Evolutionary conservation across 1,139 yeast species (phyloP), one percentile per base, ranked within the genome.

Genomic region (Pichia sp.): DNA sequence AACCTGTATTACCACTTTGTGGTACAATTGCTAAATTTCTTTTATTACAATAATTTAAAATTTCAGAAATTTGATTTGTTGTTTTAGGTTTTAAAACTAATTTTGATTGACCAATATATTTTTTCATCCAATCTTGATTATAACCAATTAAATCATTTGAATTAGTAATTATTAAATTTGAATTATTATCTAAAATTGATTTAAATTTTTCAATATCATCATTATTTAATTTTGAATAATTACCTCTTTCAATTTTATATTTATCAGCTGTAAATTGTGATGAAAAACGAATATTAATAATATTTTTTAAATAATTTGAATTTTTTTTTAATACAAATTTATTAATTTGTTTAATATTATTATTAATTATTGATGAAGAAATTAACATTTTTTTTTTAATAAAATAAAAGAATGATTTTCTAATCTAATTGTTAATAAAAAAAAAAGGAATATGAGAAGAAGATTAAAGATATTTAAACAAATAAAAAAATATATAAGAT

Each of bases 101-200:
- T 57, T 76, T 71, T 1, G 96, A 82, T 61, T 86, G 87, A 22
- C 98, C 98, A 50, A 80, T 74, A 66, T 90, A 92, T 66, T 92
- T 92, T 62, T 89, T 76, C 97, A 90, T 92, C 94, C 96, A 87
- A 64, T 92, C 98, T 62, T 86, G 94, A 60, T 92, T 92, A 70
- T 68, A 87, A 51, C 76, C 77, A 31, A 76, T 74, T 42, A 90
- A 69, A 57, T 86, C 95, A 41, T 79, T 82, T 11, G 65, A 64
- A 50, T 76, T 77, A 4, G 76, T 73, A 45, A 69, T 64, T 49
- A 75, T 71, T 50, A 65, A 76, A 41, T 66, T 73, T 57, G 65
- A 68, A 11, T 52, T 68, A 16, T 16, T 16, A 16, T 16, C 16
- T 49, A 89, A 65, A 29, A 90, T 68, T 0, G 76, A 60, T 53